Conservation (phyloP, 495 filamentous ascomycete genomes). For the Aspergillus carlsbadensis region DNA sequence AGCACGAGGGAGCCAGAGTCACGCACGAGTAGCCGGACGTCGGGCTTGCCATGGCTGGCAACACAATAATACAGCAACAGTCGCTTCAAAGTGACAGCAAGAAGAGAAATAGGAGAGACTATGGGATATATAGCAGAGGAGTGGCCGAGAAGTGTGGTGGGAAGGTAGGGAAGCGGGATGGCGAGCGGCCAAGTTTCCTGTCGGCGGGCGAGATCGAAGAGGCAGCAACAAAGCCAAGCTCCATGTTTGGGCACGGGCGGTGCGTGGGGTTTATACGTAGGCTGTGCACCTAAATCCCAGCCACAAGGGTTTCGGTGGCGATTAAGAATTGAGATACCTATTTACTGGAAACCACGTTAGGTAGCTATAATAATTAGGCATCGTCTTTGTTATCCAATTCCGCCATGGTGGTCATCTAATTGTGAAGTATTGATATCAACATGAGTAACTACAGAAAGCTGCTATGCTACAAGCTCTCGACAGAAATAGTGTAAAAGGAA, state of each 20-base stretch:
- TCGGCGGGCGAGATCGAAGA: conserved; percentile 1
- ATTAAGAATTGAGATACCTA: neutral
- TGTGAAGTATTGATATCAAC: conserved; percentile 1
- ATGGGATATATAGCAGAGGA: conserved; percentile 2
- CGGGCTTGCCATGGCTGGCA: conserved; percentile 50
- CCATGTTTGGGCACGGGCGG: conserved; percentile 9
- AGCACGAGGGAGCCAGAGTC: conserved; percentile 27
- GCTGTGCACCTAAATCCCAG: conserved; percentile 1
- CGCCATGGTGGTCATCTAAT: neutral
- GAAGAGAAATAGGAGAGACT: conserved; percentile 12
- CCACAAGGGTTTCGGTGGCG: neutral
- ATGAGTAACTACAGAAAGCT: conserved; percentile 43
- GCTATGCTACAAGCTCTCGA: conserved; percentile 32
- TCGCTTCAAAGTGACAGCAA: conserved; percentile 19
- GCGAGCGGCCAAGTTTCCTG: conserved; percentile 15
- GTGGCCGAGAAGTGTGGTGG: neutral
- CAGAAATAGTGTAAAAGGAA: conserved; percentile 7
- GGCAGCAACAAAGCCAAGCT: conserved; percentile 16
- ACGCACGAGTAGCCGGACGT: conserved; percentile 47
- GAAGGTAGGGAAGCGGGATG: conserved; percentile 12
- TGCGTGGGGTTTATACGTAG: conserved; percentile 4
- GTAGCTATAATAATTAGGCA: neutral
- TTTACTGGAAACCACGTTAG: neutral
- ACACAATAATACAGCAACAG: conserved; percentile 16
- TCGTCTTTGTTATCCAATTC: neutral